phyloP scores from a whole-genome alignment of 148 eudicot genomes.

The Simmondsia chinensis region DNA sequence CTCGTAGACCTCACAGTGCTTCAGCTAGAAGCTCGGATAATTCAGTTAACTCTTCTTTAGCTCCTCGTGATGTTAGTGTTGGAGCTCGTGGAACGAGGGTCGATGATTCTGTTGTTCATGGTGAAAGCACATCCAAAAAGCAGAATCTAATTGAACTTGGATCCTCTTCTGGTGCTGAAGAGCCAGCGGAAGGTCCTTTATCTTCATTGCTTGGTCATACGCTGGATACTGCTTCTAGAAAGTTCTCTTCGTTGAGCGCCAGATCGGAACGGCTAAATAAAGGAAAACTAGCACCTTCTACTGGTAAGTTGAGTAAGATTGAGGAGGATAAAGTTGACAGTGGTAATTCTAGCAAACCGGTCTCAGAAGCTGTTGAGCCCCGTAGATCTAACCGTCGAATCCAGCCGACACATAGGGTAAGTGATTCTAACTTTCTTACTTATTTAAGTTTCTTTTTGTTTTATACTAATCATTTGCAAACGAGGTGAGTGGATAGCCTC shows the following conservation, averaged over 20 bases:
- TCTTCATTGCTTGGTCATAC: constrained; percentile 45
- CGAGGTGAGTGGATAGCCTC: too few species aligned
- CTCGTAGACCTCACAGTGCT: constrained; percentile 41
- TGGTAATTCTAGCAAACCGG: constrained; percentile 16
- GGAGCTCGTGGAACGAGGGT: constrained; percentile 14
- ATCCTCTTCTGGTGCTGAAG: constrained; percentile 17
- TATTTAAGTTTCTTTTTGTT: too few species aligned
- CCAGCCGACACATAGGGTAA: constrained; percentile 96
- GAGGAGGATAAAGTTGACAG: constrained; percentile 37
- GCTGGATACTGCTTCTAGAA: constrained; percentile 35
- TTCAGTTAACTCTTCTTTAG: too few species aligned
- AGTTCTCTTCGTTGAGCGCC: constrained; percentile 22
- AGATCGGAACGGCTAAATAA: constrained; percentile 43
- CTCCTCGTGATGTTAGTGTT: too few species aligned
- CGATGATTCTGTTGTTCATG: constrained; percentile 34
- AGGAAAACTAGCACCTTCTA: constrained; percentile 37
- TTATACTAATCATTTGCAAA: too few species aligned
- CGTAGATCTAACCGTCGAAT: constrained; percentile 91
- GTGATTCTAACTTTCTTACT: constrained; percentile 2
- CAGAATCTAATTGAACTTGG: constrained; percentile 27
- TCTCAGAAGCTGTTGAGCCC: constrained; percentile 48
- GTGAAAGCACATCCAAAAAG: constrained; percentile 31
- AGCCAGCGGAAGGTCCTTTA: constrained; percentile 36
- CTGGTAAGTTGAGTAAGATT: constrained; percentile 32
- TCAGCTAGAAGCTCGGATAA: constrained; percentile 39